phyloP scores from a whole-genome alignment of 768 basidiomycete species.

The Coprinopsis marcescibilis region DNA sequence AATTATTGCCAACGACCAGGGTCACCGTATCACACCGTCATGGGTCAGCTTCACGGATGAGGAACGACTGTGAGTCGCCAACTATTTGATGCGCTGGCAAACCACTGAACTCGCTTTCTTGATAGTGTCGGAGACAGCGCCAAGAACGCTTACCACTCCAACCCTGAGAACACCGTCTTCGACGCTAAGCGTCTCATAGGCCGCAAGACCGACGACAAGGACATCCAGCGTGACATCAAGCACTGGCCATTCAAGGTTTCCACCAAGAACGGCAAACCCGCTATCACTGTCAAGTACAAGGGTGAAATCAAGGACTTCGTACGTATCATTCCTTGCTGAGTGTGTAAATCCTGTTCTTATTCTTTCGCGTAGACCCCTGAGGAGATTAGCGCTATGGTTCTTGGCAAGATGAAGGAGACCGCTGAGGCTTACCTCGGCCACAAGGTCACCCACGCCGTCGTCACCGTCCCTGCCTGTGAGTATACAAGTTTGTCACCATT shows the following conservation, averaged over 20 bases:
- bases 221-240: constrained; percentile 77
- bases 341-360: constrained; percentile 3
- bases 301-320: constrained; percentile 80
- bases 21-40: constrained; percentile 85
- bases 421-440: constrained; percentile 97
- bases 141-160: constrained; percentile 91
- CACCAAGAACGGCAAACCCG: constrained; percentile 78
- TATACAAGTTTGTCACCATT: constrained; percentile 4
- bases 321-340: constrained; percentile 29
- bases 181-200: constrained; percentile 96
- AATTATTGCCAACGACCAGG: constrained; percentile 87
- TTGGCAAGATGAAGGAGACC: constrained; percentile 98
- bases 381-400: constrained; percentile 93
- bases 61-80: constrained; percentile 57
- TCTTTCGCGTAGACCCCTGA: constrained; percentile 63
- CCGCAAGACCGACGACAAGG: constrained; percentile 74
- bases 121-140: constrained; percentile 84
- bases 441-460: constrained; percentile 94
- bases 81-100: not conserved
- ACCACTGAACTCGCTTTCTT: constrained; percentile 15
- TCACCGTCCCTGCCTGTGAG: constrained; percentile 94
- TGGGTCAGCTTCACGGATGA: constrained; percentile 82
- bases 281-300: constrained; percentile 73
- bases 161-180: constrained; percentile 92
- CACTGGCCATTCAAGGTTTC: constrained; percentile 87